Evolutionary conservation across 441 rosid species (phyloP), one percentile per base, ranked within the genome.

Genomic region (Raphanus hybrid): DNA sequence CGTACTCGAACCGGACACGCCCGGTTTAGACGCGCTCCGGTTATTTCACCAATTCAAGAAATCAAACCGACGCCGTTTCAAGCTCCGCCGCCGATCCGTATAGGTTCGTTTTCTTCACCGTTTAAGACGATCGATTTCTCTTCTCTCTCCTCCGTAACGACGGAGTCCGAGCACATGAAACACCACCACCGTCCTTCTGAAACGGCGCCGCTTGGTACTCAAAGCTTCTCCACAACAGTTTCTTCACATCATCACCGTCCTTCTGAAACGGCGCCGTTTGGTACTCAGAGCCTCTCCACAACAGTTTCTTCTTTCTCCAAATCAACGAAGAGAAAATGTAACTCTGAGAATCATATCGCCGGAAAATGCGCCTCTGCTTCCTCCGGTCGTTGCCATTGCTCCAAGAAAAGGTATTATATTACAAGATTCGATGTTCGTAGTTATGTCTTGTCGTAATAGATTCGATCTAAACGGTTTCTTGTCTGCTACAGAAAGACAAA

Each of bases 1-100:
- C 87, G 92, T 20, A 86, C 88, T 43, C 78, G 99, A 73, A 92
- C 92, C 55, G 99, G 98, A 20, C 99, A 95, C 45, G 98, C 99
- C 64, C 92, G 99, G 43, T 95, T 95, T 64, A 81, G 99, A 73
- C 77, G 97, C n/a, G 94, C 84, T 70, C 90, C 92, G 41, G 67
- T 86, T 29, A 60, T 39, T 37, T 55, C 75, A 18, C 75, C 62
- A 16, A 15, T 18, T 37, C 75, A 80, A 65, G 75, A 80, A 45
- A 7, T 26, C 20, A 73, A 74, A 74, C 11, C 75, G 67, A 41
- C 75, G 15, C 43, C 75, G 75, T 78, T 78, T 69, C 82, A 70
- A 6, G 35, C 76, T 52, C 15, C 84, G 64, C 39, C 69, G 26
- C 72, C 32, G 52, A 64, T 62, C 11, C 70, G 34, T 67, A 91